Evolutionary conservation across 2,329 filamentous ascomycete genomes (phyloP), one percentile per base, ranked within the genome.

Genomic region (Gyromitra esculenta): DNA sequence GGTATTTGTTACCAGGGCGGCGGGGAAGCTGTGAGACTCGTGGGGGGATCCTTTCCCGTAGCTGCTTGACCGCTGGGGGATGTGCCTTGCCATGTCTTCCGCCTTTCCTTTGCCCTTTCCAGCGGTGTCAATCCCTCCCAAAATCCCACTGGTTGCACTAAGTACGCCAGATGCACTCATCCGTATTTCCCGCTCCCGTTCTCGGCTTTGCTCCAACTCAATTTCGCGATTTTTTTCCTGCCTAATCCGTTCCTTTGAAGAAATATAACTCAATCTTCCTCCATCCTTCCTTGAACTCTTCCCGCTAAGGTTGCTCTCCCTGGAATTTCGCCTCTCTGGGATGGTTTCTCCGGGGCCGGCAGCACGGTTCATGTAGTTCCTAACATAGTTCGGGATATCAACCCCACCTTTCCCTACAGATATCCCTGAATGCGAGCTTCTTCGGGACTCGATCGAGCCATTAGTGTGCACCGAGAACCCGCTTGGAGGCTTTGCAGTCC

Each of bases 401-500:
- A 79, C 80, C 65, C 70, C 76, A 69, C 79, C 79, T 57, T 79
- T 80, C 69, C 79, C 79, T 54, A 77, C 78, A 48, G 74, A 77
- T 62, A 77, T 78, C 59, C 77, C 76, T 60, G 77, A 80, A 76
- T 76, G 69, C 15, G 76, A 78, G 43, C 73, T 78, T 43, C 79
- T 67, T 57, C 69, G 78, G 11, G 67, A 76, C 62, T 76, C 77
- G 62, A 37, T 73, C 21, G 76, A 74, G 35, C 69, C 75, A 50
- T 76, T 79, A n/a, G 91, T 93, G 66, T 92, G 84, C 18, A 90
- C 85, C 35, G 92, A 94, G 81, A 90, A 89, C 69, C 92, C 92
- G 65, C 91, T 93, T 0, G 92, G 92, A 6, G 91, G 91, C 83
- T 94, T 94, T 41, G 93, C 89, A 41, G 94, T 97, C 79, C 91